Conservation (phyloP, 2,329 filamentous ascomycete species). For the Arthrobotrys conoides region DNA sequence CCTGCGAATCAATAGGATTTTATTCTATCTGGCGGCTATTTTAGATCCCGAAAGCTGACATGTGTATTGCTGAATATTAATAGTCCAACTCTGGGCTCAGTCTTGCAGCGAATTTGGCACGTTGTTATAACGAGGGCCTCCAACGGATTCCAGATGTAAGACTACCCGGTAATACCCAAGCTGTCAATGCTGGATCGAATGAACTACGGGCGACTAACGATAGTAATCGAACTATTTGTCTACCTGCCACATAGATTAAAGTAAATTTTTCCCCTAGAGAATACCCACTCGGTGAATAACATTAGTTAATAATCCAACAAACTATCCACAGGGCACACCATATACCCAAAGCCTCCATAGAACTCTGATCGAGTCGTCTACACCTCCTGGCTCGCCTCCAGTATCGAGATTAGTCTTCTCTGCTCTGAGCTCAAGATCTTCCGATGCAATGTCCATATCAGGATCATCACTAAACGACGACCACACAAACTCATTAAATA, state of each 20-base stretch:
- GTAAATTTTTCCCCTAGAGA: too few relatives aligned
- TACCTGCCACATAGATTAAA: too few relatives aligned
- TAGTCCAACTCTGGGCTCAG: constrained; percentile 9
- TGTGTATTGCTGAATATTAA: neutral
- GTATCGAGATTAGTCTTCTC: neutral
- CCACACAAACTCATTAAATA: neutral
- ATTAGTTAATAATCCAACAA: neutral
- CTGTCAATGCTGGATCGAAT: too few relatives aligned
- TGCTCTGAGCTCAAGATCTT: constrained; percentile 10
- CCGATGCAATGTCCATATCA: constrained; percentile 13
- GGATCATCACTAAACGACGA: constrained; percentile 11
- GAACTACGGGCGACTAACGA: too few relatives aligned
- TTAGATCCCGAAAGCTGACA: too few relatives aligned
- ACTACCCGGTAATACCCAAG: too few relatives aligned
- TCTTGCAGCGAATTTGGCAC: constrained; percentile 4
- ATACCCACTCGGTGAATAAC: too few relatives aligned
- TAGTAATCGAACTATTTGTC: too few relatives aligned
- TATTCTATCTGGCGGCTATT: too few relatives aligned
- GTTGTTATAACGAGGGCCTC: constrained; percentile 10
- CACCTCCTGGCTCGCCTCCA: neutral
- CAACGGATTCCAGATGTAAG: neutral
- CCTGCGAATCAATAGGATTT: too few relatives aligned
- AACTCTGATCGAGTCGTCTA: neutral
- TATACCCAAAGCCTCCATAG: neutral
- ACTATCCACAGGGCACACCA: neutral